A percentile compares a stretch with the other conserved stretches of the same genome.
Evolutionary conservation across 2,329 filamentous ascomycete species (phyloP).

Genomic region (Didymella pomorum): DNA sequence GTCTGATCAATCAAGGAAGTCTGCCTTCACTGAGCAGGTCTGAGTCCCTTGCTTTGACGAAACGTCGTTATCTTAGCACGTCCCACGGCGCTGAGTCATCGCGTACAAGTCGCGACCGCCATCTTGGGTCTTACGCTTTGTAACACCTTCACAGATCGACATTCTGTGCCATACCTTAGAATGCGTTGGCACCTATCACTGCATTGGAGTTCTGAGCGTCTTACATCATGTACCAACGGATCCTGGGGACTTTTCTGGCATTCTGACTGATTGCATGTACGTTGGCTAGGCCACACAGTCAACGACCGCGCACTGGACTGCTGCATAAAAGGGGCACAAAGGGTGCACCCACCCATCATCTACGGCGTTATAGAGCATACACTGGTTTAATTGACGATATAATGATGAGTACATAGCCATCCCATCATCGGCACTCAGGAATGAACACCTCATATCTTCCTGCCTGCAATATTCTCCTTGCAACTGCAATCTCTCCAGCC

Average conservation of each 20-base stretch:
- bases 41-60: conserved; percentile 34
- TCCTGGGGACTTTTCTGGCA: conserved; percentile 25
- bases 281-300: conserved; percentile 16
- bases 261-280: conserved; percentile 26
- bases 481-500: background rate
- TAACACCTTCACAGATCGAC: conserved; percentile 34
- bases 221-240: conserved; percentile 35
- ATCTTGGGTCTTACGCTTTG: conserved; percentile 30
- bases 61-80: conserved; percentile 24
- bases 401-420: conserved; percentile 25
- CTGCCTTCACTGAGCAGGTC: conserved; percentile 50
- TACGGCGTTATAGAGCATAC: conserved; percentile 22
- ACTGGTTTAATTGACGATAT: conserved; percentile 22
- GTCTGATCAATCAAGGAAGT: conserved; percentile 41
- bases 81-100: conserved; percentile 26
- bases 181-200: conserved; percentile 29
- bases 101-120: conserved; percentile 32
- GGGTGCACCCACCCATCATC: conserved; percentile 17
- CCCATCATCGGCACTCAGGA: conserved; percentile 22
- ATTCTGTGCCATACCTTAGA: conserved; percentile 25
- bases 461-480: background rate
- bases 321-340: conserved; percentile 21
- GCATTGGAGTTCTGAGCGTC: conserved; percentile 37
- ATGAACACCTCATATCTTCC: conserved; percentile 20
- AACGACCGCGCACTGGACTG: conserved; percentile 19